Conservation (phyloP, 352 stramenopile species). For the Paralagenidium karlingii region DNA sequence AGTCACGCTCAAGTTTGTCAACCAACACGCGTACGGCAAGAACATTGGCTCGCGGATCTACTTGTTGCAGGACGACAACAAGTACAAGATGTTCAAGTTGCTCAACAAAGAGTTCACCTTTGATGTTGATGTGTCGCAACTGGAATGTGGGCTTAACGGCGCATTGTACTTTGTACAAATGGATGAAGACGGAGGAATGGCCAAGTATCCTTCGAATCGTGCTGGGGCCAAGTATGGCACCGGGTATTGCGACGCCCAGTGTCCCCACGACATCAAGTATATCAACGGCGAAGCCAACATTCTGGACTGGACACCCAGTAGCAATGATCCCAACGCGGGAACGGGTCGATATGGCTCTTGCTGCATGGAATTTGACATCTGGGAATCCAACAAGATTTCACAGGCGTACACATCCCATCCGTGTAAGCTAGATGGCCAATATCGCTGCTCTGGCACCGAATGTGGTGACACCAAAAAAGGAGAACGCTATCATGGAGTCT, state of each 20-base stretch:
- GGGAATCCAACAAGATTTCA: constrained; percentile 14
- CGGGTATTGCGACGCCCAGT: constrained; percentile 65
- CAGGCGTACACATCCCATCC: constrained; percentile 12
- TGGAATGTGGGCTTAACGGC: constrained; percentile 6
- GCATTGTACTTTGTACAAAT: constrained; percentile 5
- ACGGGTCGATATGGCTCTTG: constrained; percentile 44
- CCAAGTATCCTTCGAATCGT: background rate
- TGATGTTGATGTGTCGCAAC: constrained; percentile 1
- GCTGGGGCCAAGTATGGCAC: constrained; percentile 44
- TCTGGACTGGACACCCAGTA: constrained; percentile 32
- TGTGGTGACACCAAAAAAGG: constrained; percentile 23
- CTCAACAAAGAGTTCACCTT: constrained; percentile 7
- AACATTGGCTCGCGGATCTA: constrained; percentile 6
- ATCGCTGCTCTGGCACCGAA: constrained; percentile 22
- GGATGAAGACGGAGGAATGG: background rate
- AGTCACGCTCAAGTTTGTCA: constrained; percentile 3
- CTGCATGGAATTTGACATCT: constrained; percentile 39
- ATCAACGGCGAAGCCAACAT: constrained; percentile 64
- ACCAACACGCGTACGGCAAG: no score
- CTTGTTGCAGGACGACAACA: constrained; percentile 2
- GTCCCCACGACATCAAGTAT: constrained; percentile 64
- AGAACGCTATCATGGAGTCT: constrained; percentile 53
- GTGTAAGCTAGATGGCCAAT: constrained; percentile 11
- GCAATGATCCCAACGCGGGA: constrained; percentile 23
- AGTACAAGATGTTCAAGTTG: constrained; percentile 4